Conservation (phyloP, 768 basidiomycete species). For the Boletus reticulatus region DNA sequence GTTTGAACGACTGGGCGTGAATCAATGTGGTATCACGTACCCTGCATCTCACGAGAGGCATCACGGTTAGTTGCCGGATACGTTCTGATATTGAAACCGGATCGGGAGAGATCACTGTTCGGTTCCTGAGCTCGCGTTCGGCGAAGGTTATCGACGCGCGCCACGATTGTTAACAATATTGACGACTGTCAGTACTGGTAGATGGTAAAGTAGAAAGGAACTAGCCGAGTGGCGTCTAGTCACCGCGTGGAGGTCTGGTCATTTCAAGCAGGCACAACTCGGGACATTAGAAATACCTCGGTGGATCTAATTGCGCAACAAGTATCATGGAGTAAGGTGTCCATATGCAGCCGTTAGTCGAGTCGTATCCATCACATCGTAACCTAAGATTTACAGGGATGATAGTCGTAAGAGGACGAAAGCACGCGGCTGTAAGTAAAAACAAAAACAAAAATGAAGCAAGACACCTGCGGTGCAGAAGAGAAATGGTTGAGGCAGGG, state of each 20-base stretch:
- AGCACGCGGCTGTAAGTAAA: slow-evolving; percentile 2
- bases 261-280: background rate
- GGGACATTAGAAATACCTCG: background rate
- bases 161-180: background rate
- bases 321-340: slow-evolving; percentile 7
- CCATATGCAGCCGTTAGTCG: slow-evolving; percentile 17
- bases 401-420: slow-evolving; percentile 5
- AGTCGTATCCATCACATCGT: slow-evolving; percentile 30
- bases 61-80: slow-evolving; percentile 6
- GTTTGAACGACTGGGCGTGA: slow-evolving; percentile 2
- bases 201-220: background rate
- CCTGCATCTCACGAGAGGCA: slow-evolving; percentile 25
- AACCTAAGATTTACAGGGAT: slow-evolving; percentile 16
- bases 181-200: background rate
- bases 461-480: slow-evolving; percentile 21
- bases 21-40: slow-evolving; percentile 15
- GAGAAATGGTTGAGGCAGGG: slow-evolving; percentile 14
- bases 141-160: no score
- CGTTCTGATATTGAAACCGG: background rate
- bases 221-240: background rate
- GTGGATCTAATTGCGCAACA: slow-evolving; percentile 10
- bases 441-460: slow-evolving; percentile 17
- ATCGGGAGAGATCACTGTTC: background rate
- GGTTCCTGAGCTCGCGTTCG: background rate
- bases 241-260: no score